These are phyloP conservation scores for Kazachstania viticola DNA, from an alignment of 805 yeast genomes.

Conservation along the genomic window DNA sequence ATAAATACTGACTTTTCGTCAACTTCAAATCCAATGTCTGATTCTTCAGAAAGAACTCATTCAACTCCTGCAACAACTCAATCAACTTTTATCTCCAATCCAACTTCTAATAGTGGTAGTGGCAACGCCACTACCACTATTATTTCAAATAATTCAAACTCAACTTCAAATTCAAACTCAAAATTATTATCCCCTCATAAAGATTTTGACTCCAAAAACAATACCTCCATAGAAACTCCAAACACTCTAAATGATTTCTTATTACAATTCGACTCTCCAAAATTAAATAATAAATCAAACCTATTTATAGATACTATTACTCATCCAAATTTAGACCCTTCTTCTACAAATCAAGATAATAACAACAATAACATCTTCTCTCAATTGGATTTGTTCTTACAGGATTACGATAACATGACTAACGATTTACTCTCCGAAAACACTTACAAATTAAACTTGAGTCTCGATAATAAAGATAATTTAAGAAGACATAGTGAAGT, in stretches of 20 bases:
- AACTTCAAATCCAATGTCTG: too few relatives aligned
- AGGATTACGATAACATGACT: neutral
- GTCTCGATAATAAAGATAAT: neutral
- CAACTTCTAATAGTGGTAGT: neutral
- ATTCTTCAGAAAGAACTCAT: too few relatives aligned
- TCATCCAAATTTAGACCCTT: neutral
- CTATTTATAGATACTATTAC: neutral
- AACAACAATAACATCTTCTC: too few relatives aligned
- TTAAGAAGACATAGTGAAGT: conserved; percentile 16
- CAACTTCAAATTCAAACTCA: neutral
- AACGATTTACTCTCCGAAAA: neutral
- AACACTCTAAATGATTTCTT: conserved; percentile 1
- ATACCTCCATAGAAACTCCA: neutral
- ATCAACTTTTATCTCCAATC: too few relatives aligned
- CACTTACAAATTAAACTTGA: too few relatives aligned
- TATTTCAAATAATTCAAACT: neutral
- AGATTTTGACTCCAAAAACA: neutral
- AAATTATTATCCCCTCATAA: neutral
- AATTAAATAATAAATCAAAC: neutral
- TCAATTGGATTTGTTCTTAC: too few relatives aligned
- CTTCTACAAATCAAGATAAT: too few relatives aligned
- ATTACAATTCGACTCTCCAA: neutral
- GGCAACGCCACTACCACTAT: too few relatives aligned
- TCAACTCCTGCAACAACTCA: neutral
- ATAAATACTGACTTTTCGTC: too few relatives aligned